Evolutionary conservation across 371 early-diverging fungal species (phyloP), one percentile per base, ranked within the genome.

Genomic region (Capillidium rhysosporum): DNA sequence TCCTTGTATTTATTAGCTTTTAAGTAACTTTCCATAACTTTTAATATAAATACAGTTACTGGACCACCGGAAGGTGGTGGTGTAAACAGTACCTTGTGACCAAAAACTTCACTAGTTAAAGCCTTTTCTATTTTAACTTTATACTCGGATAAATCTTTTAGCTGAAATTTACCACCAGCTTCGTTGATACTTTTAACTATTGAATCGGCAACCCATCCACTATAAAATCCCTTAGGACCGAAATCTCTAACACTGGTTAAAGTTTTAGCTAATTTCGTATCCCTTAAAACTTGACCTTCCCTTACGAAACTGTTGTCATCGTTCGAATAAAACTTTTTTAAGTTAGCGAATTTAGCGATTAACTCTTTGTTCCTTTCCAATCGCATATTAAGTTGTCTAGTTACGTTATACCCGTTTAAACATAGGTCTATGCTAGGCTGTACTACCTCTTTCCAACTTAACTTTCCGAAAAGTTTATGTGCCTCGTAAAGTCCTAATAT

Each of bases 221-320:
- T 67, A 63, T 98, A 98, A 66, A 98, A 99, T 8, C 69, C 77
- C 57, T 76, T 63, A 0, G 86, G 67, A 0, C 98, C 98, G 44
- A 91, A 61, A n/a, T 66, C 60, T 0, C 90, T 80, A 43, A 99
- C 70, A 1, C 52, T 63, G 58, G 82, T 73, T 31, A 99, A 66
- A 0, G 98, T 94, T 40, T 73, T 57, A 0, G 90, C 95, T 14
- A 84, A 71, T 23, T 68, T 78, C 12, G 71, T 64, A 4, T 97
- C 71, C 41, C 67, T 68, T 48, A 98, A 71, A 10, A 68, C 57
- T 16, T 92, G 85, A 1, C 93, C 94, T 56, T 72, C 70, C 43
- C 57, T 57, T 2, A 80, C 60, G 0, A 82, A 56, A 12, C 41
- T 57, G 1, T 86, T 86, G 7, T 85, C 23, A 2, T 23, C 16